Evolutionary conservation across 768 basidiomycete genomes (phyloP).

Genomic region (Tylopilus intermedius): DNA sequence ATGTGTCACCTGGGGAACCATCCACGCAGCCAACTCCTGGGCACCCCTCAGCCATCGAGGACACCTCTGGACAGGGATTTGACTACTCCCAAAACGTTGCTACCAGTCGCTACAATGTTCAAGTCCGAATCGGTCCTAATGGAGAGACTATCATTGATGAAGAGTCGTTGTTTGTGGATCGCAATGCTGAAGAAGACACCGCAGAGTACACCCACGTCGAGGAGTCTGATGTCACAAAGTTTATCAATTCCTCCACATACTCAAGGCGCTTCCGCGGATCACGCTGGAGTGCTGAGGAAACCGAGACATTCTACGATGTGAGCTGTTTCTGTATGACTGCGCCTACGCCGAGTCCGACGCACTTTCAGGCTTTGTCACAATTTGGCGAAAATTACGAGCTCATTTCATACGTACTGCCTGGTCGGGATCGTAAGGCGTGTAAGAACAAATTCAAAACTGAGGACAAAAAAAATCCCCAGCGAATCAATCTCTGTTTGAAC

Average conservation of each 20-base stretch:
- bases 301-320: conserved; percentile 83
- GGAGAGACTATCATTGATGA: conserved; percentile 87
- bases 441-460: conserved; percentile 92
- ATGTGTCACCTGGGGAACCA: conserved; percentile 4
- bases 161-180: conserved; percentile 76
- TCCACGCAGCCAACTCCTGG: conserved; percentile 17
- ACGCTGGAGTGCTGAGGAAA: conserved; percentile 88
- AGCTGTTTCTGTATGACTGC: conserved; percentile 22
- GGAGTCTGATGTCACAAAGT: conserved; percentile 78
- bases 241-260: conserved; percentile 80
- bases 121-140: conserved; percentile 82
- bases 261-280: conserved; percentile 76
- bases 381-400: conserved; percentile 93
- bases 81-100: conserved; percentile 64
- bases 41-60: conserved; percentile 24
- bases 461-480: conserved; percentile 73
- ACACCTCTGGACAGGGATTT: conserved; percentile 56
- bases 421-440: conserved; percentile 82
- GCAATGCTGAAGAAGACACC: conserved; percentile 61
- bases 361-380: conserved; percentile 73
- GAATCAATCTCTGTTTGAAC: conserved; percentile 71
- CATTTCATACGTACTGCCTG: conserved; percentile 79
- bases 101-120: conserved; percentile 73
- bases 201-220: conserved; percentile 72
- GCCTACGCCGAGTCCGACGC: conserved; percentile 5